Conservation (phyloP, 176 grass and related monocot genomes). For the Phyllostachys edulis region DNA sequence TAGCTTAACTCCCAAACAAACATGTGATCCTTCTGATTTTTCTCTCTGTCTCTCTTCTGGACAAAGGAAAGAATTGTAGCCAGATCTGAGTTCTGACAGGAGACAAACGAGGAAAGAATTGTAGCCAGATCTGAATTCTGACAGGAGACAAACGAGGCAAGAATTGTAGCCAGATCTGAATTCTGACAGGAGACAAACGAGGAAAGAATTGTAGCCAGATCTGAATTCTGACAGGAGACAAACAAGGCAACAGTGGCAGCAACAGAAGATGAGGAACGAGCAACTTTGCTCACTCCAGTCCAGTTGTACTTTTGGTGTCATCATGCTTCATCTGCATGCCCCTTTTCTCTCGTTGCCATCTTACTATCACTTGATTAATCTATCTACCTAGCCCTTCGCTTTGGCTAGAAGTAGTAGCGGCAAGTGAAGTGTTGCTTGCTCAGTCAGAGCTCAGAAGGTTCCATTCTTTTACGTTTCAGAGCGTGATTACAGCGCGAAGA, state of each 20-base stretch:
- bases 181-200: not conserved
- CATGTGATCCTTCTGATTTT: not conserved
- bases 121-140: not conserved
- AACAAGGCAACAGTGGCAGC: not conserved
- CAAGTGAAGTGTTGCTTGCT: not conserved
- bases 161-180: not conserved
- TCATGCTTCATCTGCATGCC: not conserved
- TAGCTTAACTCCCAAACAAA: not conserved
- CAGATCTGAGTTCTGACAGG: not conserved
- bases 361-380: not conserved
- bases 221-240: not conserved
- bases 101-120: not conserved
- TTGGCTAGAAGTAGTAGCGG: not conserved
- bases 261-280: not conserved
- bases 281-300: not conserved
- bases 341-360: not conserved
- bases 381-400: not conserved
- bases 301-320: not conserved
- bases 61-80: not conserved
- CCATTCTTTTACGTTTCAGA: not conserved
- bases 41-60: not conserved
- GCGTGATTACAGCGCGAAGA: not conserved
- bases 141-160: not conserved
- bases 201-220: not conserved
- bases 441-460: constrained; percentile 2